Evolutionary conservation across 2,329 filamentous ascomycete genomes (phyloP), one percentile per base, ranked within the genome.

Genomic region (Exophiala xenobiotica): DNA sequence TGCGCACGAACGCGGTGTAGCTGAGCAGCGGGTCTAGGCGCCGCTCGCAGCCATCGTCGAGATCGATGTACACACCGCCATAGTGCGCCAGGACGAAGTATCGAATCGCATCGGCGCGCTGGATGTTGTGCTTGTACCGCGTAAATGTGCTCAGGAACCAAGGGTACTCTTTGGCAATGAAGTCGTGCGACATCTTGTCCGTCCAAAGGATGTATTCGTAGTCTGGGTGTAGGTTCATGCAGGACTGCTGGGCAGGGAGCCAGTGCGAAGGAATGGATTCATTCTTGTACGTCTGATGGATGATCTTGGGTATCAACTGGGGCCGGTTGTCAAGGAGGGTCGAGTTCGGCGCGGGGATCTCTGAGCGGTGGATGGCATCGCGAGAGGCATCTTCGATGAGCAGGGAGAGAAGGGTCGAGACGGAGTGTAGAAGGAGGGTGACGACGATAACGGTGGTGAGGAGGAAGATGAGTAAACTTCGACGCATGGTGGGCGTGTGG

Each of bases 161-260:
- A 1, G 86, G 81, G 63, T 90, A 92, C 67, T 91, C 81, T 24
- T 76, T 73, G 27, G 78, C 78, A 60, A 92, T 88, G 63, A 92
- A 90, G 2, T 85, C 78, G 61, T 83, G 78, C 19, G 85, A 80
- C 59, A 79, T 78, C 37, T 79, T 79, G 62, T 90, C 83, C 6
- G 87, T 90, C 88, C 88, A 93, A 16, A 91, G 78, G 73, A 79
- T 88, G 72, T 88, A 88, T 65, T 90, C 84, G 67, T 85, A 90
- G 60, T 84, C 83, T 1, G 81, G 76, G 65, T 90, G 86, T 44
- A 85, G 67, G 18, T 85, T 78, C 48, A 83, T 71, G 70, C 87
- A 90, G 61, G 77, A 84, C 68, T 82, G 72, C 60, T 87, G 84
- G 24, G 85, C 78, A 7, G 75, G 76, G 51, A 75, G 70, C 87